Base-by-base conservation (phyloP, 441 rosid species). In the Lepidium campestre region DNA sequence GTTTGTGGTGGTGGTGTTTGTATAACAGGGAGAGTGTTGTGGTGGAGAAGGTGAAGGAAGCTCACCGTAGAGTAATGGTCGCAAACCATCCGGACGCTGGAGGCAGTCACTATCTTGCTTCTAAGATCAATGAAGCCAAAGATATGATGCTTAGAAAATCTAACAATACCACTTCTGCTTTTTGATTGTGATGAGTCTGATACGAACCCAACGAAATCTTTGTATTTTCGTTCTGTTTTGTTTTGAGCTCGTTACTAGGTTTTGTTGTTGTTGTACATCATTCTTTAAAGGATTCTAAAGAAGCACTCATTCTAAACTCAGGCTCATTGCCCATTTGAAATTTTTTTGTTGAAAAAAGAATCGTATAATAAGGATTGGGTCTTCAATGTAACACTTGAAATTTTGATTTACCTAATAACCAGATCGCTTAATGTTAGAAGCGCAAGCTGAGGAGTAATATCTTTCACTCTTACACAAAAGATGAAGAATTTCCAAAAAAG, bases 91-190 rank as follows among this genome's bases (percentile, higher is more conserved):
- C 79, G 10, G 79, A 75, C 10, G 79, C 79, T 13, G 75, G 79
- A 58, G 83, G 80, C 6, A 79, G 80, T 32, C 78, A 79, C 29
- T 79, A 79, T 68, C 73, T 79, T 0, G 81, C 80, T 6, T 77
- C 83, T 3, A 79, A 79, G 75, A 77, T 79, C 54, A 77, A 79
- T 50, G 81, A 79, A 74, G 83, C 81, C 20, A 79, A 79, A 77
- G 79, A 77, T 1, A 57, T 75, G 60, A 57, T 78, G 82, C 81
- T 80, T 10, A 71, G 83, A 15, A 77, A 74, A 60, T 53, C 67
- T 17, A 71, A 23, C 6, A 71, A 48, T 67, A 31, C 77, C 5
- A 67, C 71, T 34, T 77, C 81, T 42, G 71, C 78, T 3, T 75
- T 74, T 68, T 74, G 65, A 74, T 65, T 71, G 10, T 45, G 18